Evolutionary conservation across 352 stramenopile species (phyloP).

Genomic region (Pilasporangium apinafurcum): DNA sequence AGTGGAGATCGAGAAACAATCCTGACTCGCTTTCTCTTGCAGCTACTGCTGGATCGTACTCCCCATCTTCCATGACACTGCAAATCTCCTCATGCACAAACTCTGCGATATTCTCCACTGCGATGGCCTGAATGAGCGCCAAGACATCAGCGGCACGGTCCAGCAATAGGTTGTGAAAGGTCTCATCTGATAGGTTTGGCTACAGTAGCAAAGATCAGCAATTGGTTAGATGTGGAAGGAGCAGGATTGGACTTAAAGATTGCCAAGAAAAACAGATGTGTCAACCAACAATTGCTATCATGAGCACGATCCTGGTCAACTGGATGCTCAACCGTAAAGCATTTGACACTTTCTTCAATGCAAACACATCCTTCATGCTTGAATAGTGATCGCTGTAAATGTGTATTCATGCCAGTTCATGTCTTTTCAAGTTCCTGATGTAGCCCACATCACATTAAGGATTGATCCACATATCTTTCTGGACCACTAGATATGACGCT

Average conservation of each 20-base stretch:
- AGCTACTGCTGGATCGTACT: slow-evolving; percentile 42
- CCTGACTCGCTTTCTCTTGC: slow-evolving; percentile 55
- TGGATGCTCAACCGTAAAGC: slow-evolving; percentile 44
- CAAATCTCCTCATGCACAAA: slow-evolving; percentile 37
- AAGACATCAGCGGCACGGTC: slow-evolving; percentile 34
- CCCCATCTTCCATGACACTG: slow-evolving; percentile 35
- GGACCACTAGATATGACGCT: too few relatives aligned
- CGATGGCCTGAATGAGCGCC: slow-evolving; percentile 11
- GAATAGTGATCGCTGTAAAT: too few relatives aligned
- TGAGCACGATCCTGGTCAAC: slow-evolving; percentile 21
- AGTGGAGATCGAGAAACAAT: slow-evolving; percentile 56
- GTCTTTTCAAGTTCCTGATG: too few relatives aligned
- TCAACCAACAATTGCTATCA: slow-evolving; percentile 13
- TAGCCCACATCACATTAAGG: too few relatives aligned
- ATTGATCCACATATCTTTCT: too few relatives aligned
- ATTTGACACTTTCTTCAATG: slow-evolving; percentile 37
- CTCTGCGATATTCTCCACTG: slow-evolving; percentile 20
- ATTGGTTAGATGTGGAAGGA: too few relatives aligned
- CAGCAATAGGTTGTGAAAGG: slow-evolving; percentile 35
- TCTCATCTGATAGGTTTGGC: slow-evolving; percentile 30
- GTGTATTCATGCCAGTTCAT: too few relatives aligned
- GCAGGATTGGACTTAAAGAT: too few relatives aligned
- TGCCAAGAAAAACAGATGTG: background rate
- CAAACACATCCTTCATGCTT: slow-evolving; percentile 48
- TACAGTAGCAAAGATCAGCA: background rate